Evolutionary conservation across 2,329 filamentous ascomycete genomes (phyloP).

Genomic region (Colletotrichum melonis): DNA sequence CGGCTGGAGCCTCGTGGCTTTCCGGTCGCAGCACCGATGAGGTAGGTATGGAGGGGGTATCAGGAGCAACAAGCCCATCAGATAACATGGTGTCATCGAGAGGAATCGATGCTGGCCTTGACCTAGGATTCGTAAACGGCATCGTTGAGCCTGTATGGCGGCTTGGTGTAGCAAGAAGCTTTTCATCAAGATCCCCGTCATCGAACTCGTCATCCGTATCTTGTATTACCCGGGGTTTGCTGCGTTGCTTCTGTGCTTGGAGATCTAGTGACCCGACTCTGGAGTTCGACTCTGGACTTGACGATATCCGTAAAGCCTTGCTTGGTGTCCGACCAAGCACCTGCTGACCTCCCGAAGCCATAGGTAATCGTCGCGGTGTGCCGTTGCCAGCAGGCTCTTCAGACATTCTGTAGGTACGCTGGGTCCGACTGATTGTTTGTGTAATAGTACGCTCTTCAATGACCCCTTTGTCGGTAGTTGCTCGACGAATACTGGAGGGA

Average conservation of each 20-base stretch:
- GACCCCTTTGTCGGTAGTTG: conserved; percentile 26
- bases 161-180: conserved; percentile 57
- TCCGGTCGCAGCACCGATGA: not conserved
- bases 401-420: conserved; percentile 35
- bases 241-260: conserved; percentile 23
- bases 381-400: conserved; percentile 13
- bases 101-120: conserved; percentile 36
- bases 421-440: conserved; percentile 38
- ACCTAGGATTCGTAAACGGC: conserved; percentile 8
- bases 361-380: conserved; percentile 22
- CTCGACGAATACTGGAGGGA: conserved; percentile 20
- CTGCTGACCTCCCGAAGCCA: conserved; percentile 9
- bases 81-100: conserved; percentile 16
- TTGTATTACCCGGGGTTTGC: conserved; percentile 53
- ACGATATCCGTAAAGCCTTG: conserved; percentile 36
- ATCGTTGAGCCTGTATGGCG: conserved; percentile 44
- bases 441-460: conserved; percentile 39
- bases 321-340: conserved; percentile 36
- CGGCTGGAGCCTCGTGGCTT: not conserved
- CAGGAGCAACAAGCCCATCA: conserved; percentile 34
- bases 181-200: conserved; percentile 69
- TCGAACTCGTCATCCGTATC: conserved; percentile 71
- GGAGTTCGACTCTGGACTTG: conserved; percentile 36
- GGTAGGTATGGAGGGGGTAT: conserved; percentile 28
- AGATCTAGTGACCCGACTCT: conserved; percentile 18